Evolutionary conservation across 306 rosid species (phyloP), one percentile per base, ranked within the genome.

Genomic region (Sophora flavescens): DNA sequence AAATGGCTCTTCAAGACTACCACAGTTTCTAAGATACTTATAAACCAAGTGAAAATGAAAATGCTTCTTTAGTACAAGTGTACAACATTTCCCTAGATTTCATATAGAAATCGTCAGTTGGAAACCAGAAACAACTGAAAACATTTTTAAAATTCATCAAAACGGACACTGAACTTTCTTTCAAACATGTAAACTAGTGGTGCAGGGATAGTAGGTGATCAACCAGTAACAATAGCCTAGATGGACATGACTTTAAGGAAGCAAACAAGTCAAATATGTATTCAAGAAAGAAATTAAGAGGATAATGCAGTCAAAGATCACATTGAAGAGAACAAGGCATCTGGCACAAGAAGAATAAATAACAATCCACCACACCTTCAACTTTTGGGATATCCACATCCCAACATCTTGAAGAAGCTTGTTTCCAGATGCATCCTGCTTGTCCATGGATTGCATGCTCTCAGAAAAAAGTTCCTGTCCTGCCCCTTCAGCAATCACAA

Each of bases 401-500:
- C 99, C 99, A 41, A 90, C 91, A 86, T 95, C 97, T 86, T 89
- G 89, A 79, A 95, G 99, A 79, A 89, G 93, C 87, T 87, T 92
- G 89, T 95, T 95, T 76, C 97, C 99, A 4, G 97, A 95, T 69
- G 97, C 99, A 86, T 95, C 98, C 84, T 81, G 85, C 79, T 79
- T 83, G 7, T 74, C 58, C 82, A 72, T 42, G 39, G 91, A 73
- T 53, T 78, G 76, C 5, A 85, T 45, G 86, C 92, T 88, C 77
- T 83, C 89, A 65, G 96, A 81, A 22, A 90, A 88, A 59, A 92
- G 92, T 32, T 90, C 97, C 76, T 92, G 97, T 11, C 97, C 99
- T 13, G 99, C 99, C 50, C 97, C 99, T 88, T 95, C 99, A 12
- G 99, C 99, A 50, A 92, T 84, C 58, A 95, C 99, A 62, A 95